Conservation (phyloP, 1,284 basidiomycete species). For the Ustilago bromivora region DNA sequence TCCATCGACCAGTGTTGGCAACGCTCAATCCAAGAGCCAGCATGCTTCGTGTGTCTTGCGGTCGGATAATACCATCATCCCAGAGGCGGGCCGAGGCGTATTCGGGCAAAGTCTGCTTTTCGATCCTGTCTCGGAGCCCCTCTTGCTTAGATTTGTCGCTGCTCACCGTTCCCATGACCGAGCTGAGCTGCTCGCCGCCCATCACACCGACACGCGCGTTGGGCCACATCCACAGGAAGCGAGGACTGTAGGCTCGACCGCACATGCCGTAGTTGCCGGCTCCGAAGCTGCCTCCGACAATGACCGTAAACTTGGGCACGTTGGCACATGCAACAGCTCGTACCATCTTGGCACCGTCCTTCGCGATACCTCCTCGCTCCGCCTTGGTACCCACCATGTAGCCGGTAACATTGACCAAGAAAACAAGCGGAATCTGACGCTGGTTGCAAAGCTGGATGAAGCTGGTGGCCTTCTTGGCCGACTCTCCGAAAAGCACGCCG, state of each 20-base stretch:
- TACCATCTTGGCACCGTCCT: constrained; percentile 98
- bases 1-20: constrained; percentile 71
- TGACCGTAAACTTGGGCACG: constrained; percentile 91
- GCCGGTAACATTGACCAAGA: constrained; percentile 89
- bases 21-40: constrained; percentile 86
- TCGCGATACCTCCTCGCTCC: constrained; percentile 93
- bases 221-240: constrained; percentile 98
- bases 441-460: constrained; percentile 96
- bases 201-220: constrained; percentile 96
- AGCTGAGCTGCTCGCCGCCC: constrained; percentile 90
- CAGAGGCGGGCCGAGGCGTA: constrained; percentile 90
- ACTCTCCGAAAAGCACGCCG: constrained; percentile 91
- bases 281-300: constrained; percentile 94
- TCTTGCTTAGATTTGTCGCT: constrained; percentile 49
- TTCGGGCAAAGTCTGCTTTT: constrained; percentile 83
- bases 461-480: constrained; percentile 91
- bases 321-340: constrained; percentile 93
- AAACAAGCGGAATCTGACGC: constrained; percentile 86
- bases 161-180: constrained; percentile 90
- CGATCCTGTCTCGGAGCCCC: constrained; percentile 82
- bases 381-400: constrained; percentile 97
- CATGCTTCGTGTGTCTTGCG: constrained; percentile 88
- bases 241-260: constrained; percentile 80
- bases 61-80: constrained; percentile 95
- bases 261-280: constrained; percentile 83